A percentile compares a stretch with the other conserved stretches of the same genome.
Conservation (phyloP, 257 asterid species). For the Solanum appendiculatum region DNA sequence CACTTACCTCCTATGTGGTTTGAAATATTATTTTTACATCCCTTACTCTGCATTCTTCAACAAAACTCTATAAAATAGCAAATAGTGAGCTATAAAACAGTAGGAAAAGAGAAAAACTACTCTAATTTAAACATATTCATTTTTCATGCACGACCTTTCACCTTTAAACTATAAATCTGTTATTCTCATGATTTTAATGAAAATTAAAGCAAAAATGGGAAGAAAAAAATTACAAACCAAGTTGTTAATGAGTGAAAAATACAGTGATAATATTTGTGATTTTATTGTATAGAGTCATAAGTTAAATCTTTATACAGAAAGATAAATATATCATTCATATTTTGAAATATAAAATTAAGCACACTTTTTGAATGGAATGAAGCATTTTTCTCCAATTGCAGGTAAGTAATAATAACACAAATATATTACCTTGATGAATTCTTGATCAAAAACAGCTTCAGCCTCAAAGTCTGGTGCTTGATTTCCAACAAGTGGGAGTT, state of each 20-base stretch:
- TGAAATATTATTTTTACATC: background rate
- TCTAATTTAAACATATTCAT: background rate
- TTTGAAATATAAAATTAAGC: background rate
- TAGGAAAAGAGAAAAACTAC: background rate
- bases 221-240: background rate
- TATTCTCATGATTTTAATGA: background rate
- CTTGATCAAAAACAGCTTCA: conserved; percentile 96
- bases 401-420: background rate
- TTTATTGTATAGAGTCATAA: background rate
- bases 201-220: background rate
- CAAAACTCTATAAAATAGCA: background rate
- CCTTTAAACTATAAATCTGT: background rate
- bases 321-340: background rate
- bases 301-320: background rate
- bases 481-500: conserved; percentile 82
- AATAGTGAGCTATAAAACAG: background rate
- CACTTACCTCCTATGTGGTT: background rate
- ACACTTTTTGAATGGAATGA: background rate
- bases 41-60: background rate
- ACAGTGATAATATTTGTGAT: background rate
- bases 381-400: background rate
- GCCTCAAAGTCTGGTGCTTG: conserved; percentile 95
- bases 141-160: background rate
- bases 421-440: conserved; percentile 49
- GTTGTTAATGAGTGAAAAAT: background rate